Base-by-base conservation (phyloP, 139 green algal species). In the Pseudopediastrum boryanum region DNA sequence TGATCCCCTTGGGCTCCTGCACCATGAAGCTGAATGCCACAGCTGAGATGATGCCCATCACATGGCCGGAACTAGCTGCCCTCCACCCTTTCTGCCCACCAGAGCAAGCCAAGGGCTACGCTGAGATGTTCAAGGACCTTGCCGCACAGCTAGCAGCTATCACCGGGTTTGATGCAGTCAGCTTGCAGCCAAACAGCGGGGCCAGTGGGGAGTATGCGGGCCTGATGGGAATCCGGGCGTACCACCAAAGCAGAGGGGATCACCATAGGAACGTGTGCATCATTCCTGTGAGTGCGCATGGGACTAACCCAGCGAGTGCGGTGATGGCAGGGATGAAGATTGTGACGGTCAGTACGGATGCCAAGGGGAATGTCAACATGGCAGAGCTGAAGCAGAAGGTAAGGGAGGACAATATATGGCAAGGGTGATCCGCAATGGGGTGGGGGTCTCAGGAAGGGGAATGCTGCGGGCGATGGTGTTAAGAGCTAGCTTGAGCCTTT, bases 11-110 rank as follows among this genome's bases (percentile, higher is more conserved):
- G 70, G 97, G 97, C 75, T 96, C 87, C 9, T 99, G 97, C 90
- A 99, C 97, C 66, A 99, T 99, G 97, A 99, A 99, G 94, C 94
- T 99, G 33, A 99, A 99, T 82, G 93, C 96, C 48, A 98, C 96
- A 12, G 88, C 76, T 42, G 96, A 99, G 92, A 99, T 99, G 97
- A 95, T 98, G 42, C 96, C 97, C 50, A 93, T 99, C 86, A 98
- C 96, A 4, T 99, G 96, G 97, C 91, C 91, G 33, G 96, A 99
- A 91, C 91, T 99, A 39, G 94, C 94, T 38, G 94, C 95, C 86
- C 85, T 99, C 54, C 97, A 99, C 86, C 97, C 97, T 73, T 99
- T 96, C 86, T 92, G 83, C 25, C 96, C 96, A 2, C 33, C 89
- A 25, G 90, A 98, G 21, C 83, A 89, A 84, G 90, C 95, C 2